Conservation (phyloP, 176 grass and related monocot genomes). For the Eragrostis curvula region DNA sequence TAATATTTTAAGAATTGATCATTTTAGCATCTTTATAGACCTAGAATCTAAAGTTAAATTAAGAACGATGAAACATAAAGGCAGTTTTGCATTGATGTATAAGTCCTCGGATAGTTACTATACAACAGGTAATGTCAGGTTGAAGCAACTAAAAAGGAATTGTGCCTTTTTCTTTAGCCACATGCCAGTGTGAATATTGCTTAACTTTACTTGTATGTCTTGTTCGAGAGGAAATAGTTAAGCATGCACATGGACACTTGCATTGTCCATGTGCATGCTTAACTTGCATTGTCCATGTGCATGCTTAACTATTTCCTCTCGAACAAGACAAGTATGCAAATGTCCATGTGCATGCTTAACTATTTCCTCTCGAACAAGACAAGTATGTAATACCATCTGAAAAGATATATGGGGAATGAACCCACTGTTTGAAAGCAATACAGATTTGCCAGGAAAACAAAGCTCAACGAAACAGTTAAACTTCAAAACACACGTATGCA, state of each 20-base stretch:
- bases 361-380: too few relatives aligned
- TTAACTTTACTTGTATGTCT: not conserved
- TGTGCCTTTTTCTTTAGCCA: not conserved
- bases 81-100: not conserved
- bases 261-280: too few relatives aligned
- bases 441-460: not conserved
- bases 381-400: constrained; percentile 1
- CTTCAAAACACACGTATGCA: not conserved
- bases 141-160: not conserved
- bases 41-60: not conserved
- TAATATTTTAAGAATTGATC: not conserved
- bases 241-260: not conserved
- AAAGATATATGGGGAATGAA: not conserved
- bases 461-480: not conserved
- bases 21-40: not conserved
- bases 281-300: too few relatives aligned
- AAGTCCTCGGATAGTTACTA: not conserved
- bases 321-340: too few relatives aligned
- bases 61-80: not conserved
- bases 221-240: too few relatives aligned
- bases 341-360: too few relatives aligned
- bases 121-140: not conserved
- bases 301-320: too few relatives aligned
- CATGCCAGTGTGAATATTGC: not conserved
- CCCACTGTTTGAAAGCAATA: not conserved